Evolutionary conservation across 2,329 filamentous ascomycete species (phyloP), one percentile per base, ranked within the genome.

Genomic region (Ceratocystis lukuohia): DNA sequence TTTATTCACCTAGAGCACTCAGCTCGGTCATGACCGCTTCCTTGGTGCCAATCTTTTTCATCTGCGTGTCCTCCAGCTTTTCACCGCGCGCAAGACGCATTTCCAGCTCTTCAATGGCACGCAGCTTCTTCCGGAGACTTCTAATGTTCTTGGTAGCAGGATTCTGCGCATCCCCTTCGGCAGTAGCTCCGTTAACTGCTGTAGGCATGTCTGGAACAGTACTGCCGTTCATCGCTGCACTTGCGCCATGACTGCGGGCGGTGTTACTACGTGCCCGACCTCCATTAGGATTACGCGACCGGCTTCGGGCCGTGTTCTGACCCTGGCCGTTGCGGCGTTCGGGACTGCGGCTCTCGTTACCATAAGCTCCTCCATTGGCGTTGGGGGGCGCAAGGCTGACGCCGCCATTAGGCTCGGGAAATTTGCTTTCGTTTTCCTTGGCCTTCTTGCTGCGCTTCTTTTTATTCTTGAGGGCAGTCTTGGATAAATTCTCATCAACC

Each of bases 11-110:
- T 65, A 92, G 74, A 6, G 75, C 78, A 61, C 88, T 83, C 68
- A 99, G 79, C 78, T 99, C 94, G 77, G 88, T 90, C 69, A 92
- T 81, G 67, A 99, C 93, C 17, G 83, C 77, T 62, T 86, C 80
- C 79, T 97, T 96, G 25, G 91, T 97, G 66, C 85, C 84, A 72
- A 99, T 99, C 83, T 99, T 99, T 82, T 96, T 95, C 77, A 99
- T 86, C 79, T 99, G 94, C 41, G 94, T 99, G 73, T 96, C 93
- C 78, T 99, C 94, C 68, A 99, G 79, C 81, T 96, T 97, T 81
- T 99, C 94, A 4, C 93, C 93, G 44, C 88, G 87, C 2, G 93
- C 94, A 70, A 92, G 86, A 66, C 94, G 86, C 92, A 97, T 96
- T 80, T 97, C 96, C 69, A 99, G 79, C 75, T 99, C 94, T 74